Percentiles rank a stretch among this genome's conserved stretches.
Evolutionary conservation across 1,139 yeast species (phyloP).

Genomic region (Saccharomyces hybrid): DNA sequence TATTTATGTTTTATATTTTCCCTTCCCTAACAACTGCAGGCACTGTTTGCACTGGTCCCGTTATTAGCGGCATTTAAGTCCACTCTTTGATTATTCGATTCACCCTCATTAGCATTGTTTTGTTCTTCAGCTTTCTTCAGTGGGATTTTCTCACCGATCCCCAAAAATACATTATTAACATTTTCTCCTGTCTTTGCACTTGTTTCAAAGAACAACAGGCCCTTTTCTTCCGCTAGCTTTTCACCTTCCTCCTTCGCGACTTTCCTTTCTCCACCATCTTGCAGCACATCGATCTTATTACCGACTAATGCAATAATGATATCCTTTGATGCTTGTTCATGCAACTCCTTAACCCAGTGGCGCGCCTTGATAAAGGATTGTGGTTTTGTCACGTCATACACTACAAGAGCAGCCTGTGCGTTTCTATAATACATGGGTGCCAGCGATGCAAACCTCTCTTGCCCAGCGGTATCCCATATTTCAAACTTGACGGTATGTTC

Average conservation of each 20-base stretch:
- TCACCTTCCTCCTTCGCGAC: conserved; percentile 87
- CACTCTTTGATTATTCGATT: conserved; percentile 3
- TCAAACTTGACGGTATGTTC: conserved; percentile 90
- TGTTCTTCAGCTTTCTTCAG: conserved; percentile 4
- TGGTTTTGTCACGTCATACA: conserved; percentile 92
- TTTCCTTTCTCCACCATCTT: conserved; percentile 48
- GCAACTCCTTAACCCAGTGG: conserved; percentile 96
- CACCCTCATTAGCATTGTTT: conserved; percentile 1
- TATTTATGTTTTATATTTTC: background rate
- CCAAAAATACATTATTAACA: conserved; percentile 86
- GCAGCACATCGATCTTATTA: conserved; percentile 73
- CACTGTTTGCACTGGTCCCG: conserved; percentile 2
- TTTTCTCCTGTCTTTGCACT: conserved; percentile 91
- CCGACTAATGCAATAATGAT: conserved; percentile 92
- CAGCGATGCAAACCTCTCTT: conserved; percentile 90
- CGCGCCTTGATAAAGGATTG: conserved; percentile 96
- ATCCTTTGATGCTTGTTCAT: conserved; percentile 88
- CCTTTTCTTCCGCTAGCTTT: conserved; percentile 75
- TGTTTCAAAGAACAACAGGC: conserved; percentile 84
- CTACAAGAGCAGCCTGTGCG: conserved; percentile 97
- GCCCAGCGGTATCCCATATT: conserved; percentile 99
- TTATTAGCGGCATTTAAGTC: conserved; percentile 3
- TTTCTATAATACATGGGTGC: conserved; percentile 98
- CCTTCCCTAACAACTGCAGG: conserved; percentile 3
- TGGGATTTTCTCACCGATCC: conserved; percentile 61